Conservation (phyloP, 345 rosid genomes). For the Cardamine resedifolia region DNA sequence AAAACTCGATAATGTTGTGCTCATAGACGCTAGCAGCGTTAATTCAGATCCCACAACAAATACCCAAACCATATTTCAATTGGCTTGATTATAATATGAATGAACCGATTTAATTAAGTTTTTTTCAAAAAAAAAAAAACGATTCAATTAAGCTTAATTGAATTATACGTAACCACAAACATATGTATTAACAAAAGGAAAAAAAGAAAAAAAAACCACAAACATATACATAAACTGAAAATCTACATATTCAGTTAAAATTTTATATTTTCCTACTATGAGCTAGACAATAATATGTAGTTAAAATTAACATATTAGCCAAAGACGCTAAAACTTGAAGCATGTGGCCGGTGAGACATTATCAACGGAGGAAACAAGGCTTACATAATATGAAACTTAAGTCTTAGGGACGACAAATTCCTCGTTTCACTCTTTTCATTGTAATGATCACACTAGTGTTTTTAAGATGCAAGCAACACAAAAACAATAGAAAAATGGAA, state of each 20-base stretch:
- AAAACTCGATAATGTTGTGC: not conserved
- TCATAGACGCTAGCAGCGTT: not conserved
- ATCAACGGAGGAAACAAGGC: not conserved
- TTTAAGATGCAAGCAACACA: slow-evolving; percentile 16
- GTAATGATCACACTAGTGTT: not conserved
- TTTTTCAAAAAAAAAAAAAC: too few species aligned
- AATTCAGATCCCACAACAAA: too few species aligned
- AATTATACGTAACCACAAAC: not conserved
- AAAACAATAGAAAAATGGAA: not conserved
- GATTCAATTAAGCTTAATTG: not conserved
- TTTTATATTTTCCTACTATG: not conserved
- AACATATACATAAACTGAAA: not conserved
- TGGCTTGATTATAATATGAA: not conserved
- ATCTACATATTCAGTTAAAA: not conserved
- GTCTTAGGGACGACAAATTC: slow-evolving; percentile 6
- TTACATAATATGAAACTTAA: slow-evolving; percentile 9
- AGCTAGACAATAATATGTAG: not conserved
- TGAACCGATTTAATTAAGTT: too few species aligned
- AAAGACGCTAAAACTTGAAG: too few species aligned
- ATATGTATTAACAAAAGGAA: not conserved
- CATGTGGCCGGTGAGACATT: too few species aligned
- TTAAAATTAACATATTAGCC: too few species aligned
- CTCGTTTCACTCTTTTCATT: not conserved
- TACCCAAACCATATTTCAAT: not conserved
- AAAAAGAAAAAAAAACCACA: too few species aligned